phyloP scores from a whole-genome alignment of 176 grass and related monocot species.

The Phyllostachys edulis region DNA sequence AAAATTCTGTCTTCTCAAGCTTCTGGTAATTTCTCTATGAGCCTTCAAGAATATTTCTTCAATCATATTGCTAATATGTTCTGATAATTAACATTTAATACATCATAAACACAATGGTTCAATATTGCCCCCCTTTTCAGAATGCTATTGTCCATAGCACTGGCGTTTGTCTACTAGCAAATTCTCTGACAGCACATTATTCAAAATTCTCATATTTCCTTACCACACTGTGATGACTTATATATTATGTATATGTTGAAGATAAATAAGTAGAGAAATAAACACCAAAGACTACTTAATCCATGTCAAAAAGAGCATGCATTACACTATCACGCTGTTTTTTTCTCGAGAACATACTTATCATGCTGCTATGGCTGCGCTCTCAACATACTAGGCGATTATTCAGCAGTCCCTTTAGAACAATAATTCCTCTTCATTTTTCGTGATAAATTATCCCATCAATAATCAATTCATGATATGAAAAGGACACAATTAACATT shows the following conservation, averaged over 20 bases:
- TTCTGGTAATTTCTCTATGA: neutral
- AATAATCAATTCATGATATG: neutral
- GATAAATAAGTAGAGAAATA: slow-evolving; percentile 7
- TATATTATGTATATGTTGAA: neutral
- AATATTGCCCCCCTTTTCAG: neutral
- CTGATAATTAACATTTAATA: neutral
- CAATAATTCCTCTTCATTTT: neutral
- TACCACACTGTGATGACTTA: neutral
- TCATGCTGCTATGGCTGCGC: neutral
- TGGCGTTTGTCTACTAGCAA: neutral
- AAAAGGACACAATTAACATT: neutral
- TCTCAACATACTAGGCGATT: neutral
- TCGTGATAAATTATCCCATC: neutral
- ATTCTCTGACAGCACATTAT: neutral
- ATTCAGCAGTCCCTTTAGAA: slow-evolving; percentile 14
- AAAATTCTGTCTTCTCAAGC: neutral
- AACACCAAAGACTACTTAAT: neutral
- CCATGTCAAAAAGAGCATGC: neutral
- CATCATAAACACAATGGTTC: neutral
- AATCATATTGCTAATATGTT: neutral
- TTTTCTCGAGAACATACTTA: no score
- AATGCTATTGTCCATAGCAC: neutral
- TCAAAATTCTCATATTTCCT: neutral
- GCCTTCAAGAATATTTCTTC: neutral
- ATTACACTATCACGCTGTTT: neutral